Evolutionary conservation across 768 basidiomycete genomes (phyloP).

Genomic region (Macrolepiota albuminosa): DNA sequence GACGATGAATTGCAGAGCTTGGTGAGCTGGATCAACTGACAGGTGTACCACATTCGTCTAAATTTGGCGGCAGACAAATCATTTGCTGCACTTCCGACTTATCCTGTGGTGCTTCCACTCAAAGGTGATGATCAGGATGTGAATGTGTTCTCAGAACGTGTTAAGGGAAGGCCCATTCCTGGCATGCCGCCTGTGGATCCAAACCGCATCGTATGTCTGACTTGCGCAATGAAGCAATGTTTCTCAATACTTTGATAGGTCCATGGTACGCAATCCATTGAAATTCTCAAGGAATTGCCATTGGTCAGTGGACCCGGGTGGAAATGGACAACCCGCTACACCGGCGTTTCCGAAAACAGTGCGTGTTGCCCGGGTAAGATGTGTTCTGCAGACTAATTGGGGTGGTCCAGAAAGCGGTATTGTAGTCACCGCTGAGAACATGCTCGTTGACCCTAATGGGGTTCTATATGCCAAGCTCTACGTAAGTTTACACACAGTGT

Average conservation of each 20-base stretch:
- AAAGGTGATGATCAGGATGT: constrained; percentile 70
- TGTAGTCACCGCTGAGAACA: constrained; percentile 59
- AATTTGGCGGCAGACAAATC: constrained; percentile 36
- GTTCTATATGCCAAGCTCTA: constrained; percentile 59
- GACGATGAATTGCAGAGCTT: constrained; percentile 38
- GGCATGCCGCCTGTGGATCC: constrained; percentile 71
- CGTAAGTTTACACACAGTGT: constrained; percentile 28
- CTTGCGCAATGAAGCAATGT: neutral
- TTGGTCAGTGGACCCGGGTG: constrained; percentile 74
- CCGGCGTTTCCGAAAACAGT: constrained; percentile 82
- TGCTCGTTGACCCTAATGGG: constrained; percentile 59
- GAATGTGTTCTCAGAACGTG: constrained; percentile 56
- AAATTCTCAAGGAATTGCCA: constrained; percentile 76
- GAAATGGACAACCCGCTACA: constrained; percentile 62
- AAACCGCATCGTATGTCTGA: constrained; percentile 54
- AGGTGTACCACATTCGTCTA: neutral
- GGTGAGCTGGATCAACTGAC: constrained; percentile 29
- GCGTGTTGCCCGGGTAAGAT: constrained; percentile 18
- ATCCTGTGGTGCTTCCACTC: constrained; percentile 72
- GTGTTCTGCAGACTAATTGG: neutral
- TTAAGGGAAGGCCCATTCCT: constrained; percentile 43
- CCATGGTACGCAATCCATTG: constrained; percentile 75
- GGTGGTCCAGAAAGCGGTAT: constrained; percentile 61
- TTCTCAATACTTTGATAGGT: constrained; percentile 39
- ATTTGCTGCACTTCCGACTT: constrained; percentile 80